Percentiles rank a stretch among this genome's conserved stretches.
Evolutionary conservation across 495 filamentous ascomycete species (phyloP).

Genomic region (Immersiella caudata): DNA sequence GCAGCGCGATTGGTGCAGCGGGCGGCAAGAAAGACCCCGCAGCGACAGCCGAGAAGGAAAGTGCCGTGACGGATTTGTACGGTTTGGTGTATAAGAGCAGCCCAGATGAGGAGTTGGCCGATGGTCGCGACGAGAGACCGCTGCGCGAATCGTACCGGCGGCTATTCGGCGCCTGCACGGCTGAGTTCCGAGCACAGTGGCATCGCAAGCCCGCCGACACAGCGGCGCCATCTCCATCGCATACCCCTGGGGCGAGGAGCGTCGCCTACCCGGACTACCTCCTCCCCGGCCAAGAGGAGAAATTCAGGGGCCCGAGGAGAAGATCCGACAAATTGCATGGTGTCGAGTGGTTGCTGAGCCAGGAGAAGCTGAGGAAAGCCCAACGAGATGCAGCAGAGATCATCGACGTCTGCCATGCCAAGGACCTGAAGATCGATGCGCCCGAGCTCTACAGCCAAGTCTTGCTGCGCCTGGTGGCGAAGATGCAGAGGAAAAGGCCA

Average conservation of each 20-base stretch:
- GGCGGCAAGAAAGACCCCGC: background rate
- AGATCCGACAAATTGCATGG: slow-evolving; percentile 1
- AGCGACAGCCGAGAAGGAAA: slow-evolving; percentile 12
- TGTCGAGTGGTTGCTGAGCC: slow-evolving; percentile 1
- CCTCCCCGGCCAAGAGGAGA: background rate
- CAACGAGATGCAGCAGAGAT: background rate
- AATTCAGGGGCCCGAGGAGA: background rate
- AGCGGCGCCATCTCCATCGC: background rate
- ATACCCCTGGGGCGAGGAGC: background rate
- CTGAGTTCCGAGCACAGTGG: slow-evolving; percentile 18
- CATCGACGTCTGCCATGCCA: slow-evolving; percentile 4
- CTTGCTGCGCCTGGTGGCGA: slow-evolving; percentile 11
- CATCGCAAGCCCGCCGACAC: background rate
- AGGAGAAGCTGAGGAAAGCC: background rate
- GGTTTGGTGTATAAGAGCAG: background rate
- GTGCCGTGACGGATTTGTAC: slow-evolving; percentile 23
- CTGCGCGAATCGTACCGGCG: slow-evolving; percentile 20
- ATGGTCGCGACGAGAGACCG: slow-evolving; percentile 15
- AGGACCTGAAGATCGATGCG: slow-evolving; percentile 17
- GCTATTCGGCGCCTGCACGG: slow-evolving; percentile 26
- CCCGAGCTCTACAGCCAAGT: slow-evolving; percentile 20
- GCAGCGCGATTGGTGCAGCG: slow-evolving; percentile 24
- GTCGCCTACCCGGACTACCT: background rate
- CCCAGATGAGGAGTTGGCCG: background rate
- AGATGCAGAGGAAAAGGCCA: slow-evolving; percentile 9